These are phyloP conservation scores for Candida sphagnicola DNA, from an alignment of 805 yeast species.

Conservation along the genomic window DNA sequence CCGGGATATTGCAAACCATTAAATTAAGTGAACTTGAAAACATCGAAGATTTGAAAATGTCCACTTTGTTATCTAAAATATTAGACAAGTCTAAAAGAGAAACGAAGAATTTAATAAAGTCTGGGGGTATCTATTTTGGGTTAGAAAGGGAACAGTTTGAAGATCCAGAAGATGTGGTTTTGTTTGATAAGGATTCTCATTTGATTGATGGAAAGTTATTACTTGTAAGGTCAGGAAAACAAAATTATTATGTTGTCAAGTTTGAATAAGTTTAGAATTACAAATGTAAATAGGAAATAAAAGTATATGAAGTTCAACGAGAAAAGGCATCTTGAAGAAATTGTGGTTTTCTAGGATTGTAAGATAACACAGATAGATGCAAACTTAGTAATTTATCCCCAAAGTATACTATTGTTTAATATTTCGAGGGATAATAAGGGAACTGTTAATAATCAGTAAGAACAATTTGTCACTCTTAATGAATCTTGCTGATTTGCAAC, in stretches of 20 bases:
- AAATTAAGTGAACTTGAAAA: constrained; percentile 28
- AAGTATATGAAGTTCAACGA: not conserved
- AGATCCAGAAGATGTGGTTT: constrained; percentile 46
- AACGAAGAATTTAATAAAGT: constrained; percentile 55
- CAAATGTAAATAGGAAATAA: constrained; percentile 1
- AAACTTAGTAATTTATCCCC: too few relatives aligned
- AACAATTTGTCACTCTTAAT: too few relatives aligned
- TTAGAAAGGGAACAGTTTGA: constrained; percentile 47
- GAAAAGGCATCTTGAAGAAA: too few relatives aligned
- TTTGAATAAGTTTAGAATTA: constrained; percentile 11
- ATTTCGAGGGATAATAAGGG: too few relatives aligned
- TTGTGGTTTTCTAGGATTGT: too few relatives aligned
- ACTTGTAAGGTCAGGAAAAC: constrained; percentile 73
- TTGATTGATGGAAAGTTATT: constrained; percentile 59
- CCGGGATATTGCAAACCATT: constrained; percentile 47
- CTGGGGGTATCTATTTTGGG: constrained; percentile 76
- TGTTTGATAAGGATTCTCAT: constrained; percentile 42
- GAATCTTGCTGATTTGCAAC: too few relatives aligned
- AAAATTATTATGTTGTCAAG: constrained; percentile 56
- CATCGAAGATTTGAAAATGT: constrained; percentile 40
- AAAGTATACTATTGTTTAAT: too few relatives aligned
- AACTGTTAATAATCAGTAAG: too few relatives aligned
- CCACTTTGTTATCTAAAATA: constrained; percentile 48
- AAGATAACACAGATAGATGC: too few relatives aligned
- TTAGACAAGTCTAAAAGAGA: constrained; percentile 52